Evolutionary conservation across 345 rosid genomes (phyloP), one percentile per base, ranked within the genome.

Genomic region (Diplotaxis tenuifolia): DNA sequence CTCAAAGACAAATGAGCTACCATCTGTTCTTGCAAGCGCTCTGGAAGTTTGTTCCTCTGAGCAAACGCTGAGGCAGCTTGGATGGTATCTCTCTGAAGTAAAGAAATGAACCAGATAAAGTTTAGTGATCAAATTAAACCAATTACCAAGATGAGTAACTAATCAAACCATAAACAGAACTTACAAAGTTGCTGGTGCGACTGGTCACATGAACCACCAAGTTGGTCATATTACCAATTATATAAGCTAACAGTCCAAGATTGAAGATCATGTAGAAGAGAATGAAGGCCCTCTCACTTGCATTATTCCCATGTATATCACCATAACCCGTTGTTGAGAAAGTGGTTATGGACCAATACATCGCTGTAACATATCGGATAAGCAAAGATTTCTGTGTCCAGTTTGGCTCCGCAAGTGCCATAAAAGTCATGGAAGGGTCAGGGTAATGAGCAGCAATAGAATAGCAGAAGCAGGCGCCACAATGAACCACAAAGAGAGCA

Each of bases 171-270:
- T 63, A 27, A 53, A 11, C 47, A 60, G 21, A 31, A 90, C 98
- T 93, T 65, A 93, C 98, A 62, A 89, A 93, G 70, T 78, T 75
- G 71, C 96, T 85, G 0, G 98, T 93, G 65, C 96, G 93, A 52
- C 81, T 78, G 38, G 98, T 86, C 5, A 79, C 89, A 32, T 93
- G 97, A 81, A 90, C 93, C 31, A 93, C 88, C 85, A 93, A 74
- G 79, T 83, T 90, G 82, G 90, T 90, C 96, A 93, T 93, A 47
- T 90, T 93, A 69, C 97, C 98, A 59, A 93, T 85, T 50, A 93
- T 76, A 75, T 93, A 93, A 0, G 97, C 72, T 4, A 84, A 76
- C 16, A 93, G 73, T 45, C 93, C 98, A 40, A 93, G 87, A 68
- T 83, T 80, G 76, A 93, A 83, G 73, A 93, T 55, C 92, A 91